Base-by-base conservation (phyloP, 176 grass and related monocot species). In the Oryza coarctata region DNA sequence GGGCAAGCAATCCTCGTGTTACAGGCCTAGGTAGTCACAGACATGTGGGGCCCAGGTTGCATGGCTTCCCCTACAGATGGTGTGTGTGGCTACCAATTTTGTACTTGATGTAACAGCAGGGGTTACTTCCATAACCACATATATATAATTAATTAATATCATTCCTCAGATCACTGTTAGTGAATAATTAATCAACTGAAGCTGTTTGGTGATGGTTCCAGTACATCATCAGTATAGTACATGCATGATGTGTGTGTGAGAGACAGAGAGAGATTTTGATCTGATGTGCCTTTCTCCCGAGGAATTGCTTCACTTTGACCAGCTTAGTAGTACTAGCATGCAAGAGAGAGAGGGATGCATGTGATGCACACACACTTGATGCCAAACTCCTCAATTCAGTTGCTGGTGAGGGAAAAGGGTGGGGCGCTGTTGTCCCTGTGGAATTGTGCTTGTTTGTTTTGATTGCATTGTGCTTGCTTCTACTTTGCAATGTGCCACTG, bases 51-150 rank as follows among this genome's bases (percentile, higher is more conserved):
- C 38, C 86, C 92, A 71, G 11, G 14, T 78, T 86, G 66, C 80
- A 78, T 64, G 83, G 82, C 26, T 75, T 66, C 70, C 17, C 65
- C n/a, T 25, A 14, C 62, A 35, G 39, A 65, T 55, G 7, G 18
- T 55, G 9, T 6, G 65, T n/a, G 84, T 91, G 88, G 79, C 89
- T 90, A 83, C 90, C 90, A 95, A 91, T 95, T 98, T 98, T 98
- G 95, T 91, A 90, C 82, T 88, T 70, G 84, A 82, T 90, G 90
- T 86, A 98, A 87, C 90, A 91, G 80, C 22, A 25, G 82, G 76
- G 83, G 80, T 70, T 64, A 70, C 81, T 89, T 81, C 86, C 86
- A 74, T 80, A 88, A 55, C 73, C 55, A 55, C 12, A 45, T 60
- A 97, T 87, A 90, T 49, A 49, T 94, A 83, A 36, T 36, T 86